Conservation (phyloP, 2,329 filamentous ascomycete species). For the Emergomyces orientalis region DNA sequence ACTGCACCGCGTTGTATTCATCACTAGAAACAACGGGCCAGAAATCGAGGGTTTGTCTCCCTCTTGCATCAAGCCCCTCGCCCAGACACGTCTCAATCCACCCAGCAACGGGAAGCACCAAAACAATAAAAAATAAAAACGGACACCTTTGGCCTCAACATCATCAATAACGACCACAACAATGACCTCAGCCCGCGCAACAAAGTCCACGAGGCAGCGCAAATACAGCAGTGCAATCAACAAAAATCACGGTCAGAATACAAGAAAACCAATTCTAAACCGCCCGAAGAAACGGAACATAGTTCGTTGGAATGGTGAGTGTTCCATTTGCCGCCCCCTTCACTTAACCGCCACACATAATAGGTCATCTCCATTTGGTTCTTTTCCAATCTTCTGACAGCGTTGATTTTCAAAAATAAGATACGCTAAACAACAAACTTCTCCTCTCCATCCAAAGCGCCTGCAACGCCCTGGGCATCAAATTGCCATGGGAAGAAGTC, state of each 20-base stretch:
- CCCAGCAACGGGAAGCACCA: not conserved
- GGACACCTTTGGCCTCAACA: not conserved
- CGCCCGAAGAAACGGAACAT: constrained; percentile 29
- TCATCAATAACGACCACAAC: not conserved
- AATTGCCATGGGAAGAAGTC: constrained; percentile 36
- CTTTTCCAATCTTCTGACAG: not conserved
- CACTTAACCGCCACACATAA: not conserved
- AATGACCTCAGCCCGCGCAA: not conserved
- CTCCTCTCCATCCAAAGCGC: constrained; percentile 35
- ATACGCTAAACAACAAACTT: constrained; percentile 33
- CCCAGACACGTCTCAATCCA: not conserved
- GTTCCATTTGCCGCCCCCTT: not conserved
- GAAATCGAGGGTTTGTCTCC: not conserved
- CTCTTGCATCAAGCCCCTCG: not conserved
- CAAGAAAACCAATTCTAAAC: constrained; percentile 15
- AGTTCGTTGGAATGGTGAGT: constrained; percentile 38
- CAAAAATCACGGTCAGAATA: not conserved
- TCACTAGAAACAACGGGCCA: not conserved
- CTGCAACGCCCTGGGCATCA: constrained; percentile 30
- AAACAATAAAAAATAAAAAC: not conserved
- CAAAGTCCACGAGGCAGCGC: not conserved
- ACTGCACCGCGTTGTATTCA: not conserved
- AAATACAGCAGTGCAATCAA: not conserved
- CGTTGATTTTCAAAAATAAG: constrained; percentile 13
- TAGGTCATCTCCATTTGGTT: not conserved